These are phyloP conservation scores for Cyberlindnera bimundalis DNA, from an alignment of 805 yeast genomes.

Conservation along the genomic window DNA sequence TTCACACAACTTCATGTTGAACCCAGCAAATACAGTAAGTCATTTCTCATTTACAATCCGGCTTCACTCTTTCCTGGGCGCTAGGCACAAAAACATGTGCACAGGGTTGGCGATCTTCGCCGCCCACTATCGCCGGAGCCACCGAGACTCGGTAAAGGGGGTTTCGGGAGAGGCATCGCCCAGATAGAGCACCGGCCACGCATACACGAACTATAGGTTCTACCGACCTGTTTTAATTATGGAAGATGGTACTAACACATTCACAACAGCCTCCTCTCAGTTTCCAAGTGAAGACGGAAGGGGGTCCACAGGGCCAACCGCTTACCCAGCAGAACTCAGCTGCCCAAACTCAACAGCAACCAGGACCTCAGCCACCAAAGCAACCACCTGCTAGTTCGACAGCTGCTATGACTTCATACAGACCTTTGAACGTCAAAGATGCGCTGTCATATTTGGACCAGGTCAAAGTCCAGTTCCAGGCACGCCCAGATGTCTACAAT, in stretches of 20 bases:
- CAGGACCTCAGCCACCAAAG: conserved; percentile 16
- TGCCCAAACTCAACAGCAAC: conserved; percentile 21
- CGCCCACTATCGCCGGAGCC: neutral
- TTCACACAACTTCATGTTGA: conserved; percentile 19
- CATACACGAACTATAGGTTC: too few relatives aligned
- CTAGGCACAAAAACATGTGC: too few relatives aligned
- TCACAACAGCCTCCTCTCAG: conserved; percentile 9
- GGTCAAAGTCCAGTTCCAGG: conserved; percentile 87
- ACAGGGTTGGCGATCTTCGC: neutral
- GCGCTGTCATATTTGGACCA: conserved; percentile 94
- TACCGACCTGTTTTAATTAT: too few relatives aligned
- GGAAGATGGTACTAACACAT: conserved; percentile 8
- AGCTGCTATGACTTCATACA: conserved; percentile 35
- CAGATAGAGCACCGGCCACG: too few relatives aligned
- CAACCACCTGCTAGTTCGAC: conserved; percentile 9
- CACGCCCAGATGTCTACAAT: conserved; percentile 94
- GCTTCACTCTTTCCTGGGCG: too few relatives aligned
- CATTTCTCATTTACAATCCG: too few relatives aligned
- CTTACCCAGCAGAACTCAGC: conserved; percentile 26
- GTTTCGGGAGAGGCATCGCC: too few relatives aligned
- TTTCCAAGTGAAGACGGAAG: conserved; percentile 10
- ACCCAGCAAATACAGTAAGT: conserved; percentile 18
- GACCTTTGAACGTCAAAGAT: conserved; percentile 92
- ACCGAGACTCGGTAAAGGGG: too few relatives aligned
- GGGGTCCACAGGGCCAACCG: conserved; percentile 6